Conservation (phyloP, 306 rosid genomes). For the Leucaena leucocephala region DNA sequence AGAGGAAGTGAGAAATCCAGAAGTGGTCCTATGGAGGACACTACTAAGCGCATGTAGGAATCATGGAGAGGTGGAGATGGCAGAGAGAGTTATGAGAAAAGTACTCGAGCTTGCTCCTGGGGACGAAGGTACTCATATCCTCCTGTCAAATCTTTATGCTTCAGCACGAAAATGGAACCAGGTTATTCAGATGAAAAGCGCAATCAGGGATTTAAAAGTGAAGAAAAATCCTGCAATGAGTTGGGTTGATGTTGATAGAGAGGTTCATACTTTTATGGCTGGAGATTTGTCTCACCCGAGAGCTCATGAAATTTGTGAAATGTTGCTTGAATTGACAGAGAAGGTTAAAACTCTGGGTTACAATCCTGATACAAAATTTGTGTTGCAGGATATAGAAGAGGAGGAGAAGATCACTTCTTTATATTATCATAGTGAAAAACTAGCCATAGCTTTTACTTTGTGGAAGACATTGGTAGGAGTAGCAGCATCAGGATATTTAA, state of each 20-base stretch:
- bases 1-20: constrained; percentile 59
- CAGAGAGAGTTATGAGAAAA: constrained; percentile 55
- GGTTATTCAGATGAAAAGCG: constrained; percentile 67
- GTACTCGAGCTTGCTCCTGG: constrained; percentile 54
- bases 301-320: constrained; percentile 46
- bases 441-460: constrained; percentile 65
- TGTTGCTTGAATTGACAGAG: constrained; percentile 48
- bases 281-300: constrained; percentile 69
- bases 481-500: constrained; percentile 57
- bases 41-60: constrained; percentile 57
- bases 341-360: constrained; percentile 57
- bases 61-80: constrained; percentile 67
- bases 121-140: constrained; percentile 63
- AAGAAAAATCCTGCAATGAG: constrained; percentile 71
- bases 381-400: constrained; percentile 62
- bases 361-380: constrained; percentile 65
- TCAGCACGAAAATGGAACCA: constrained; percentile 68
- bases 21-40: constrained; percentile 72
- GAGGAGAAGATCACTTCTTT: constrained; percentile 53
- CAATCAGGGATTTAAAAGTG: constrained; percentile 54
- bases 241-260: constrained; percentile 65
- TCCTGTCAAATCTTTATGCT: constrained; percentile 71
- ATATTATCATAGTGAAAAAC: constrained; percentile 69
- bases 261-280: constrained; percentile 75
- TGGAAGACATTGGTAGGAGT: constrained; percentile 57